Base-by-base conservation (phyloP, 805 yeast genomes). In the Kazachstania viticola region DNA sequence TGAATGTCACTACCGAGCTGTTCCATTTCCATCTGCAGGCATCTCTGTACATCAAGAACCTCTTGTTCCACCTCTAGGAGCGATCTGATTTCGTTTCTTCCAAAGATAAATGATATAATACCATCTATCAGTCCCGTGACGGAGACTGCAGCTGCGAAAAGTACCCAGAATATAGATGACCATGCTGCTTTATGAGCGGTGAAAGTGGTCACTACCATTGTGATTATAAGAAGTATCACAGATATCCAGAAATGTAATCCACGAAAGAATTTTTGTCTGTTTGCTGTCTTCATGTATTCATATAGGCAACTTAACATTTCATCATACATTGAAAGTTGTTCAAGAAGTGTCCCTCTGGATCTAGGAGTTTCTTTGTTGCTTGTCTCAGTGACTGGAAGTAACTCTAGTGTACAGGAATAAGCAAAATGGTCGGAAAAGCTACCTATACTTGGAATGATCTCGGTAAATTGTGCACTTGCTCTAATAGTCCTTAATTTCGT, bases 371-470 rank as follows among this genome's bases (percentile, higher is more conserved):
- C 27, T 3, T 19, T 21, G 4, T 18, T 14, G 12, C 9, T 11
- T n/a, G 19, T 9, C 5, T 19, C 18, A 4, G 21, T 27, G n/a
- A n/a, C 21, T 14, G 35, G 31, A 9, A 34, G 14, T 23, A 64
- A 36, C 29, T 60, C 50, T 26, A 73, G 44, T 1, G 63, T 56
- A 26, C 73, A 65, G 1, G 66, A 45, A 45, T 79, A 81, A 0
- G 88, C 98, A 64, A 91, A 91, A 61, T 91, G 98, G 50, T 91
- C 98, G 1, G 95, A 83, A 39, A 71, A 77, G 4, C 94, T 79
- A 17, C 93, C 84, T 1, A 81, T 63, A 1, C 60, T 65, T 0
- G 80, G 78, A 7, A 82, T 58, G 15, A 53, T 48, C 28, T 82
- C 94, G 1, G 84, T 75, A 48, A 91, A 87, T 18, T 65, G 67